phyloP scores from a whole-genome alignment of 371 early-diverging fungal species.

The Circinella minor region DNA sequence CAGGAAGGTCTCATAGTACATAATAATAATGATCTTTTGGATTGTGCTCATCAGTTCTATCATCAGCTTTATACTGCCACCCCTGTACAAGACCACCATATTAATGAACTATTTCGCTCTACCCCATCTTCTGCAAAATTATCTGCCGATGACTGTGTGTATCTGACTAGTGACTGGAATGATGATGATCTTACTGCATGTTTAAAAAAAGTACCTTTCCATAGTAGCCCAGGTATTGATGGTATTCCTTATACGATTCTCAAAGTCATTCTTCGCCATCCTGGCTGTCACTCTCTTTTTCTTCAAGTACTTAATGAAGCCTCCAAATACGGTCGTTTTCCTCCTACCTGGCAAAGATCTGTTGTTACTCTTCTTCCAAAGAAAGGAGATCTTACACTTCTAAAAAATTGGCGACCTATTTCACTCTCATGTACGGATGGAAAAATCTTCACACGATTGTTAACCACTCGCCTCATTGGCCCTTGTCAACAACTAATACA shows the following conservation, averaged over 20 bases:
- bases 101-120: too few species aligned
- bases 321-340: background rate
- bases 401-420: constrained; percentile 37
- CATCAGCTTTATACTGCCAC: too few species aligned
- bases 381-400: constrained; percentile 19
- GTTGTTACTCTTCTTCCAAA: constrained; percentile 13
- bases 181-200: background rate
- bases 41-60: too few species aligned
- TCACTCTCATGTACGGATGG: constrained; percentile 20
- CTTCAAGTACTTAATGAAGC: background rate
- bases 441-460: constrained; percentile 20
- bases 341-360: background rate
- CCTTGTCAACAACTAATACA: background rate
- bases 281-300: background rate
- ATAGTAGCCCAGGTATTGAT: constrained; percentile 18
- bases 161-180: background rate
- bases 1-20: too few species aligned
- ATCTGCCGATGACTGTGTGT: background rate
- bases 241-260: constrained; percentile 18
- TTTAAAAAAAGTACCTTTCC: background rate
- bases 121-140: too few species aligned
- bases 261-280: background rate
- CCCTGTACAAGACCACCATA: too few species aligned
- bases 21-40: too few species aligned
- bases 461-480: constrained; percentile 13